Evolutionary conservation across 441 rosid genomes (phyloP).

Genomic region (California macrophylla): DNA sequence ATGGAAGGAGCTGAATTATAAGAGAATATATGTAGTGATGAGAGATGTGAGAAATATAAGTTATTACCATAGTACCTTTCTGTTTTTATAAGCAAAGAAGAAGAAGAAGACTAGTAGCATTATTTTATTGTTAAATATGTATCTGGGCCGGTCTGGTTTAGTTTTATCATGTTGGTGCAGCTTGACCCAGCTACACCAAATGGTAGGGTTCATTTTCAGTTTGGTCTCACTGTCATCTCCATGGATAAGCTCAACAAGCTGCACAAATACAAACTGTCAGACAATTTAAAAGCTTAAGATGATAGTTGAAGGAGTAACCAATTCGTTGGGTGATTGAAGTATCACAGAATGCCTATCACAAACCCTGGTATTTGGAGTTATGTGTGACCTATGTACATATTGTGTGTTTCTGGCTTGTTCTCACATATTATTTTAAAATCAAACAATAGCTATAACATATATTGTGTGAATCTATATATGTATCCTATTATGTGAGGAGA

Average conservation of each 20-base stretch:
- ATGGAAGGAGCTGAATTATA: neutral
- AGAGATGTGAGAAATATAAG: constrained; percentile 9
- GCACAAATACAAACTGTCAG: neutral
- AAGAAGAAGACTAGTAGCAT: neutral
- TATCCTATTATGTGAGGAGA: neutral
- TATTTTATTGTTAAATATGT: neutral
- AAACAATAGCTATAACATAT: neutral
- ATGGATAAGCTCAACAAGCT: constrained; percentile 5
- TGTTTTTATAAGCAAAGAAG: neutral
- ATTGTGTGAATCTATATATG: neutral
- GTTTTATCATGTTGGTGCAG: neutral
- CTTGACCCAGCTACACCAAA: neutral
- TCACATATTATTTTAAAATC: neutral
- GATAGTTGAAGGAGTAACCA: too few species aligned
- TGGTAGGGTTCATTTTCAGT: constrained; percentile 1
- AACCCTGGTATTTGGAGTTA: too few species aligned
- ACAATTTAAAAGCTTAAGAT: neutral
- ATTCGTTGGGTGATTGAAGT: too few species aligned
- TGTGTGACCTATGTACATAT: too few species aligned
- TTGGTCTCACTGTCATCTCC: constrained; percentile 3
- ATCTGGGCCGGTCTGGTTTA: neutral
- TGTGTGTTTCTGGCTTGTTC: neutral
- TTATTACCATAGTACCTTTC: neutral
- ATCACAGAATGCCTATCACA: too few species aligned
- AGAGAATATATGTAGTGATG: constrained; percentile 10